A percentile compares a stretch with the other conserved stretches of the same genome.
These are phyloP conservation scores for Zygosaccharomyces kombuchaensis DNA, from an alignment of 805 yeast species.

Conservation along the genomic window DNA sequence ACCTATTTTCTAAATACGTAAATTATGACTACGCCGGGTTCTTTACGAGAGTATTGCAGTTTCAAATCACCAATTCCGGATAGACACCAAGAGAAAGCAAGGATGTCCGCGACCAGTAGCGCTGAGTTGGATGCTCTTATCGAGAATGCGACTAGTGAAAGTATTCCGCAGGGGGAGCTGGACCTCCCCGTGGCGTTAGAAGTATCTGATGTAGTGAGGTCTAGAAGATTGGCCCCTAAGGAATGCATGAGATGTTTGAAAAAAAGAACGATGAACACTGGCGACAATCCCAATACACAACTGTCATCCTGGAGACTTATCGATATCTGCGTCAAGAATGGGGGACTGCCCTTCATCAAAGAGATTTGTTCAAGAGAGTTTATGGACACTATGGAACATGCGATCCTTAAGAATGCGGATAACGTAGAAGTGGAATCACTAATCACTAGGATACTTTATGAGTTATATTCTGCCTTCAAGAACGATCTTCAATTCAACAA, in stretches of 20 bases:
- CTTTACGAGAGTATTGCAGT: not conserved
- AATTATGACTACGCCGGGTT: slow-evolving; percentile 1
- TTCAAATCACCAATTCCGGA: not conserved
- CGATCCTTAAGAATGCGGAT: slow-evolving; percentile 38
- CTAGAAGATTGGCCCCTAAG: slow-evolving; percentile 71
- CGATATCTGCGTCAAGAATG: slow-evolving; percentile 87
- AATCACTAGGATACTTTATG: slow-evolving; percentile 62
- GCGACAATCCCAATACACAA: slow-evolving; percentile 72
- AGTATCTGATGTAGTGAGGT: slow-evolving; percentile 79
- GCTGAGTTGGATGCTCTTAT: slow-evolving; percentile 56
- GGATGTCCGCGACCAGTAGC: slow-evolving; percentile 28
- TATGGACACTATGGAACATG: slow-evolving; percentile 63
- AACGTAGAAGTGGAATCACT: slow-evolving; percentile 54
- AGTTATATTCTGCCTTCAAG: slow-evolving; percentile 72
- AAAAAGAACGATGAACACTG: slow-evolving; percentile 57
- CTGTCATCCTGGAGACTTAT: slow-evolving; percentile 68
- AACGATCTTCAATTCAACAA: slow-evolving; percentile 61
- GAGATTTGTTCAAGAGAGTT: slow-evolving; percentile 84
- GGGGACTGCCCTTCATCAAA: slow-evolving; percentile 77
- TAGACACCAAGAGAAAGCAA: not conserved
- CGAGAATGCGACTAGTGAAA: slow-evolving; percentile 75
- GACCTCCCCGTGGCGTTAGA: slow-evolving; percentile 75
- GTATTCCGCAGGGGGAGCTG: slow-evolving; percentile 88
- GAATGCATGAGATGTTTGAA: slow-evolving; percentile 84
- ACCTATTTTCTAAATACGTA: slow-evolving; percentile 1